Percentiles rank a stretch among this genome's conserved stretches.
phyloP scores from a whole-genome alignment of 169 alveolate genomes.

The Cryptosporidium muris region DNA sequence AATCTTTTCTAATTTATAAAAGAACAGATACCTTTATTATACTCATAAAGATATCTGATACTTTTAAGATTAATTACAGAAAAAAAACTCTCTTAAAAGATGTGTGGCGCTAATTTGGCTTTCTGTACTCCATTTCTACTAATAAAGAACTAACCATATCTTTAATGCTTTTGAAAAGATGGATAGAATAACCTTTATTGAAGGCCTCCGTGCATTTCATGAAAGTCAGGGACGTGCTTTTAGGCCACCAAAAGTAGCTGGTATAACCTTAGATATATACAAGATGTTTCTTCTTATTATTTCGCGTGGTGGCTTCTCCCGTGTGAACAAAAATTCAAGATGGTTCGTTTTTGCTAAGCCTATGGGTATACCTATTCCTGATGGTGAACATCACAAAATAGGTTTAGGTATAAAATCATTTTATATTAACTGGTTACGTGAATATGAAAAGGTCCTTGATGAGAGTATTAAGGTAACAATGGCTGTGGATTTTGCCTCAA shows the following conservation, averaged over 20 bases:
- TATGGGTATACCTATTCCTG: slow-evolving; percentile 64
- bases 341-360: slow-evolving; percentile 71
- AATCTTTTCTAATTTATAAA: too few species aligned
- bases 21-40: too few species aligned
- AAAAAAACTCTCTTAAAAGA: too few species aligned
- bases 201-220: slow-evolving; percentile 69
- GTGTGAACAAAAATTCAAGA: slow-evolving; percentile 67
- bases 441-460: slow-evolving; percentile 58
- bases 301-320: slow-evolving; percentile 63
- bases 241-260: slow-evolving; percentile 68
- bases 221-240: slow-evolving; percentile 70
- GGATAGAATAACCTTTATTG: slow-evolving; percentile 67
- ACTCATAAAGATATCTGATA: too few species aligned
- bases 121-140: too few species aligned
- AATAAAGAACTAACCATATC: too few species aligned
- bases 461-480: slow-evolving; percentile 46
- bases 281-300: slow-evolving; percentile 58
- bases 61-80: too few species aligned
- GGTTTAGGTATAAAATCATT: slow-evolving; percentile 48
- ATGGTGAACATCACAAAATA: slow-evolving; percentile 57
- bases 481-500: slow-evolving; percentile 66
- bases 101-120: too few species aligned
- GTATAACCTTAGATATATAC: slow-evolving; percentile 38
- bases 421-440: slow-evolving; percentile 55
- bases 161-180: neutral